Evolutionary conservation across 768 basidiomycete species (phyloP).

Genomic region (Leccinum obscurum): DNA sequence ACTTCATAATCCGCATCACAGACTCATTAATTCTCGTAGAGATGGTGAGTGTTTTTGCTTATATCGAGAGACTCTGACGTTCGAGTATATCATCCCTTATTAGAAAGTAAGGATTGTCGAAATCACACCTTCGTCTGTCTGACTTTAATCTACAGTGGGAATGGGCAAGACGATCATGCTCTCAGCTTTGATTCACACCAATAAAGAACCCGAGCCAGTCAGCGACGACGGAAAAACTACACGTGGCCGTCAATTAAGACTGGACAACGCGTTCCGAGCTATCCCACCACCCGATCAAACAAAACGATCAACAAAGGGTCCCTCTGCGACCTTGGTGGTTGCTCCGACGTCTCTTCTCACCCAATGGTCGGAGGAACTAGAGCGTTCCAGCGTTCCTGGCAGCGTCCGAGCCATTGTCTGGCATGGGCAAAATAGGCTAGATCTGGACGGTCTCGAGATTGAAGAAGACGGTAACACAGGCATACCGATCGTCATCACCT

Average conservation of each 20-base stretch:
- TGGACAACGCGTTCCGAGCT: constrained; percentile 64
- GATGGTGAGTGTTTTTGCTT: constrained; percentile 32
- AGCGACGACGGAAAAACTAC: constrained; percentile 28
- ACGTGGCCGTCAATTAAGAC: constrained; percentile 57
- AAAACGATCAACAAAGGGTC: constrained; percentile 29
- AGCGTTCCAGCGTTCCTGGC: constrained; percentile 74
- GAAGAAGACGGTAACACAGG: constrained; percentile 50
- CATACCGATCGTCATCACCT: constrained; percentile 84
- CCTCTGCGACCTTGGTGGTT: constrained; percentile 81
- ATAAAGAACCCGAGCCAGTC: constrained; percentile 48
- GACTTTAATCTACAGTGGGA: constrained; percentile 60
- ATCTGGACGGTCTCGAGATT: constrained; percentile 61
- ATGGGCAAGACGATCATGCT: constrained; percentile 96
- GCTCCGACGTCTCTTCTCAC: constrained; percentile 86
- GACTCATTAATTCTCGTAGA: constrained; percentile 23
- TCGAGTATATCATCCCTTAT: constrained; percentile 1
- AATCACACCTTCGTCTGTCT: constrained; percentile 5
- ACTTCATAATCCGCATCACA: not conserved
- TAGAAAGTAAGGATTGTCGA: constrained; percentile 49
- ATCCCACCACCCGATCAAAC: constrained; percentile 34
- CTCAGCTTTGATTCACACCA: constrained; percentile 84
- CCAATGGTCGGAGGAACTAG: constrained; percentile 96
- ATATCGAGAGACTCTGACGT: constrained; percentile 5
- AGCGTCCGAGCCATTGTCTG: constrained; percentile 70
- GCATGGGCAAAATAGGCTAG: constrained; percentile 86